Evolutionary conservation across 441 rosid genomes (phyloP), one percentile per base, ranked within the genome.

Genomic region (Croton setiger): DNA sequence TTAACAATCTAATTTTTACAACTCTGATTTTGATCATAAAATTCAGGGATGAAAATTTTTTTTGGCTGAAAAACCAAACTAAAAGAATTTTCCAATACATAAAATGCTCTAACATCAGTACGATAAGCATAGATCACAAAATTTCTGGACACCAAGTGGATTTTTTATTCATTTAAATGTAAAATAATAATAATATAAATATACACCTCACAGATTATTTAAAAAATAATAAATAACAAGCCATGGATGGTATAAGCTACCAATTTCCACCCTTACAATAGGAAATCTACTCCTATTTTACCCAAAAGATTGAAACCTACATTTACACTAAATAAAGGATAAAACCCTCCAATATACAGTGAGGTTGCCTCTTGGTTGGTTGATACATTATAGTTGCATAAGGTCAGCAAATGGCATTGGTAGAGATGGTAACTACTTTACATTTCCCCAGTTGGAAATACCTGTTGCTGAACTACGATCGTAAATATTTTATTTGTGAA

Each of bases 201-300:
- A 12, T 66, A 52, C 60, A 75, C 66, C 72, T 35, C 54, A 52
- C 47, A 67, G 13, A 9, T 74, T 81, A 77, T 70, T 78, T 45
- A 68, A 75, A 71, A 62, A 71, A 67, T 52, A 70, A 70, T 66
- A 23, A 43, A 9, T 27, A 63, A 27, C n/a, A 44, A 0, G 6
- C 66, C 67, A 54, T 56, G 36, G 52, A 37, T 64, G 56, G 17
- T 17, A 63, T 54, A 23, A 20, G 53, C 75, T 14, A 52, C 75
- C 49, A 54, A 31, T 45, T 66, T 54, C 57, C 41, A 8, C 33
- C 33, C 60, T 61, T 39, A 37, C 66, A 60, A 62, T 3, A 49
- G 4, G 31, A 15, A 52, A 52, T 53, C 39, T 67, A 75, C 33
- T 74, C 27, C 72, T 64, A 37, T 4, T 59, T 35, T 23, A 65